Evolutionary conservation across 108 stramenopile genomes (phyloP), one percentile per base, ranked within the genome.

Genomic region (Pseudonitzschia delicatissima): DNA sequence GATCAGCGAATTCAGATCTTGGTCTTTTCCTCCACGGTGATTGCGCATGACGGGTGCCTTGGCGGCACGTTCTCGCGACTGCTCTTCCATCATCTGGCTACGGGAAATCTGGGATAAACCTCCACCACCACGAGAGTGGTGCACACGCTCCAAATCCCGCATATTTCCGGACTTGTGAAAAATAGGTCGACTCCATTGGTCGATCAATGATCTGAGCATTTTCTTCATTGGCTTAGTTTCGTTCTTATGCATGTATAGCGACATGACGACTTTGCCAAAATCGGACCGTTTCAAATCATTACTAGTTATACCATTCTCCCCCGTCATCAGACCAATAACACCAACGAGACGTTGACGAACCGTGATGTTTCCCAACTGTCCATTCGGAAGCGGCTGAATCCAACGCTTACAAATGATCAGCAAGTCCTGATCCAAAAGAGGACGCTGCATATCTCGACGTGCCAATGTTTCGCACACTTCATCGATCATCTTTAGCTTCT

Each of bases 121-220:
- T 25, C 47, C 47, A 20, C 37, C 68, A 28, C 73, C 83, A 52
- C 93, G 78, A 32, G 69, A 61, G 48, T 82, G 77, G 13, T 87
- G 87, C 6, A 78, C 85, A 34, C 76, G 80, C 65, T 87, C 90
- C 72, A 94, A 73, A 67, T 93, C 90, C 35, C 80, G 59, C 80
- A 91, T 81, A 69, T 96, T 91, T 1, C 88, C 92, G n/a, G 86
- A 87, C 78, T 96, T 96, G 66, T 88, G 79, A 78, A 94, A 94
- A 45, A 96, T 94, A 21, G 84, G 91, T 9, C 96, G 81, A 68
- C 84, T 86, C 96, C 96, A 96, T 66, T 88, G 86, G 58, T 96
- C 93, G 67, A 96, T 94, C 57, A 88, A 64, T 17, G 45, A 55
- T 51, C 81, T 84, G 2, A 82, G 64, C 45, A 86, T 58, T 23